Conservation (phyloP, 225 moss, liverwort and hornwort genomes). For the Lunularia cruciata region DNA sequence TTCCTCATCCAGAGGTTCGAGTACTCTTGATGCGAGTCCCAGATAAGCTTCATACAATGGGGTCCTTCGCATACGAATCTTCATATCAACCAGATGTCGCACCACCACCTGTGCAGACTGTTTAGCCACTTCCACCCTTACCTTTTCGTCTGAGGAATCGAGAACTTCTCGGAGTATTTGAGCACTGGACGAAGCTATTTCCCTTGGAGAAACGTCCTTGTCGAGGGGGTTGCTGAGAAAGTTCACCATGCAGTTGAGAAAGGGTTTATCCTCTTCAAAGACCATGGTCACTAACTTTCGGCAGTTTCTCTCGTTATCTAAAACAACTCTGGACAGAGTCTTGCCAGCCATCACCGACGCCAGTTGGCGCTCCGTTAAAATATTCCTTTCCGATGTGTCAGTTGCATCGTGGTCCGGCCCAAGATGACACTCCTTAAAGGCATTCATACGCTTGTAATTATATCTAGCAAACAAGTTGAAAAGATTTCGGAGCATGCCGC, state of each 20-base stretch:
- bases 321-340: constrained; percentile 55
- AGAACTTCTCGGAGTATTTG: constrained; percentile 36
- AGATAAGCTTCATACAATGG: constrained; percentile 34
- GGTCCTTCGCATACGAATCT: neutral
- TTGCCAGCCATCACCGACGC: constrained; percentile 51
- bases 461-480: constrained; percentile 44
- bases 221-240: constrained; percentile 22
- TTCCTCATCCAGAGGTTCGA: constrained; percentile 5
- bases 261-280: constrained; percentile 24
- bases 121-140: constrained; percentile 23
- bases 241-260: constrained; percentile 14
- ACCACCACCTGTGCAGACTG: neutral
- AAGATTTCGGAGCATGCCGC: constrained; percentile 64
- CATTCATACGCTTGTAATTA: neutral
- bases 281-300: constrained; percentile 44
- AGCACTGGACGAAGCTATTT: constrained; percentile 32
- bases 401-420: neutral
- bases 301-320: constrained; percentile 59
- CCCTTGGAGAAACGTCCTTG: neutral
- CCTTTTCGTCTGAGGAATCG: constrained; percentile 10
- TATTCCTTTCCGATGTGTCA: too few relatives aligned
- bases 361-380: constrained; percentile 6
- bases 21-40: constrained; percentile 26
- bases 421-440: neutral
- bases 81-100: neutral